A percentile compares a stretch with the other conserved stretches of the same genome.
Evolutionary conservation across 768 basidiomycete genomes (phyloP).

Genomic region (Hydnum rufescens): DNA sequence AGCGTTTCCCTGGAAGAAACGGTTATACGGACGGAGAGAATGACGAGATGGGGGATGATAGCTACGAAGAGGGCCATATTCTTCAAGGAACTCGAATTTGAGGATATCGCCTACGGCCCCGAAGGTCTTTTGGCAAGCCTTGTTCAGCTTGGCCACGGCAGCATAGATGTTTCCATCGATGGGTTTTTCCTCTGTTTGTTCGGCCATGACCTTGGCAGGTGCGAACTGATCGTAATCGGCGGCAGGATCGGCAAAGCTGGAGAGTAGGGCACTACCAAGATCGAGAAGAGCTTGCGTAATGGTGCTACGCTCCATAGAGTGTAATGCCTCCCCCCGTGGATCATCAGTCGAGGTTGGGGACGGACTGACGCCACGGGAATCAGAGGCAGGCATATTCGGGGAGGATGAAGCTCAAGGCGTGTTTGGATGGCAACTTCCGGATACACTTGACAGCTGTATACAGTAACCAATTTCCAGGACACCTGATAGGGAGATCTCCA

Average conservation of each 20-base stretch:
- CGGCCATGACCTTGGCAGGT: not conserved
- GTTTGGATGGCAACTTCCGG: no score
- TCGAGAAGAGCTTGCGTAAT: not conserved
- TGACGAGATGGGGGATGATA: not conserved
- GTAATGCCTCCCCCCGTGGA: no score
- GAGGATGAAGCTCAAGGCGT: no score
- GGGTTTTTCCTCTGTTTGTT: not conserved
- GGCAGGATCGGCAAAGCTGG: not conserved
- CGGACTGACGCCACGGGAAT: no score
- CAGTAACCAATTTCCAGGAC: no score
- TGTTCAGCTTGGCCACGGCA: slow-evolving; percentile 22
- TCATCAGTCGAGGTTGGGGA: no score
- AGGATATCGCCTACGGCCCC: slow-evolving; percentile 22
- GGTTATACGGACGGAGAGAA: not conserved
- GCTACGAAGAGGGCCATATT: slow-evolving; percentile 21
- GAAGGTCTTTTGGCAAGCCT: slow-evolving; percentile 25
- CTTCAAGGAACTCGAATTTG: slow-evolving; percentile 30
- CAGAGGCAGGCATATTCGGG: no score
- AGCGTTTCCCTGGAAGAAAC: slow-evolving; percentile 29
- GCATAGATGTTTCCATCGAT: not conserved
- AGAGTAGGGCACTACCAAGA: not conserved
- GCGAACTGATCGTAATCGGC: not conserved
- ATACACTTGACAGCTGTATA: no score
- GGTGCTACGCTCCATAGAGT: no score
- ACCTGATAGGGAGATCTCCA: no score